Evolutionary conservation across 495 filamentous ascomycete genomes (phyloP), one percentile per base, ranked within the genome.

Genomic region (Ramalina peruviana): DNA sequence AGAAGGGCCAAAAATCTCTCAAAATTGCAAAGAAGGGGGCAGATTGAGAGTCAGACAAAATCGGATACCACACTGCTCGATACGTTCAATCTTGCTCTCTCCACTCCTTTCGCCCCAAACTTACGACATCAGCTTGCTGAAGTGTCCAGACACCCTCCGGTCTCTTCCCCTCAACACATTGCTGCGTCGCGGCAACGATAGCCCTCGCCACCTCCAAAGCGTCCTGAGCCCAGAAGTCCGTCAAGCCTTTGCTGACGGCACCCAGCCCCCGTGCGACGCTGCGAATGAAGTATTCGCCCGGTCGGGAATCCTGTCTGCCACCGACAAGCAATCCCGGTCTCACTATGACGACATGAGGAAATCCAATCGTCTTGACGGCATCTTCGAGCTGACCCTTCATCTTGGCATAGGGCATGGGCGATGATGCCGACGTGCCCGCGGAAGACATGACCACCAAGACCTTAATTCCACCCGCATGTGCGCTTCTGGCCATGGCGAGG

Each of bases 361-460:
- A 94, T 0, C 70, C 82, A 19, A 88, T 62, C 20, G 58, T 71
- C 61, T 79, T 75, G 27, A 89, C 70, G n/a, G 79, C 72, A 27
- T 88, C 81, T 58, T 94, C 88, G 33, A 89, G 74, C 58, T 87
- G 82, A 12, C 71, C 73, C 69, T 94, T 94, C 83, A 93, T 89
- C 56, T 75, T 71, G 3, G 65, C 43, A 59, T 90, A 88, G 0
- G 77, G 70, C 3, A 77, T 54, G 1, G 50, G 50, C 0, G 73
- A 74, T 12, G 65, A 55, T 13, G 72, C 71, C 36, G 60, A 69
- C 0, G 74, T 71, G 19, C 75, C 75, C 3, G 53, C 61, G 17
- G 70, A 67, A 1, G 83, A 87, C 36, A 87, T 70, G 49, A 89
- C 73, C 2, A 87, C 81, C 56, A 78, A 88, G 33, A 74, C 77